A percentile compares a stretch with the other conserved stretches of the same genome.
These are phyloP conservation scores for Malassezia japonica DNA, from an alignment of 1,284 basidiomycete genomes.

Conservation along the genomic window DNA sequence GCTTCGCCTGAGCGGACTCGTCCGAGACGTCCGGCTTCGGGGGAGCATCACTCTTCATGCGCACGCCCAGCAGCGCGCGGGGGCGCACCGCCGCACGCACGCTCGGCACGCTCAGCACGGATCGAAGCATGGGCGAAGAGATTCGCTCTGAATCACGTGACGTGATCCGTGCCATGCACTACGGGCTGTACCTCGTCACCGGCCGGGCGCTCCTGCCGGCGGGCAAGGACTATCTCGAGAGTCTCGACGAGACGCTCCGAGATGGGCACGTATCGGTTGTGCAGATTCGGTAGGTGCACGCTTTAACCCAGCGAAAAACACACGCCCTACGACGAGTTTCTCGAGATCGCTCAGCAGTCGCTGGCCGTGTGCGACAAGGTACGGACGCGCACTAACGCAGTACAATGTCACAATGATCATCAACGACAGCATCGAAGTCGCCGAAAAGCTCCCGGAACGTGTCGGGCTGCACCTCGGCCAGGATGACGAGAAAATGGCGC, in stretches of 20 bases:
- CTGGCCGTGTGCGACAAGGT: constrained; percentile 65
- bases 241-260: constrained; percentile 69
- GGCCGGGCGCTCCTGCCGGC: constrained; percentile 67
- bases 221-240: constrained; percentile 62
- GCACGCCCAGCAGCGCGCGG: background rate
- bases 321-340: constrained; percentile 54
- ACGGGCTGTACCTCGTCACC: constrained; percentile 60
- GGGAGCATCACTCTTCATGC: background rate
- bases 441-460: constrained; percentile 50
- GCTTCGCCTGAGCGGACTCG: constrained; percentile 8
- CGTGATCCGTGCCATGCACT: constrained; percentile 10
- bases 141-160: background rate
- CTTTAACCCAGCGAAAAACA: constrained; percentile 22
- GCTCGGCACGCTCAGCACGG: background rate
- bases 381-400: constrained; percentile 29
- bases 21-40: background rate
- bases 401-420: constrained; percentile 78
- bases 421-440: constrained; percentile 53
- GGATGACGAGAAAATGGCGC: constrained; percentile 67
- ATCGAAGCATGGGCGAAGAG: constrained; percentile 1
- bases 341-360: constrained; percentile 63
- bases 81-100: background rate
- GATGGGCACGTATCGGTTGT: constrained; percentile 79
- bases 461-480: constrained; percentile 85
- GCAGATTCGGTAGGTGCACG: constrained; percentile 51